phyloP scores from a whole-genome alignment of 129 eudicot genomes.

The Escallonia herrerae region DNA sequence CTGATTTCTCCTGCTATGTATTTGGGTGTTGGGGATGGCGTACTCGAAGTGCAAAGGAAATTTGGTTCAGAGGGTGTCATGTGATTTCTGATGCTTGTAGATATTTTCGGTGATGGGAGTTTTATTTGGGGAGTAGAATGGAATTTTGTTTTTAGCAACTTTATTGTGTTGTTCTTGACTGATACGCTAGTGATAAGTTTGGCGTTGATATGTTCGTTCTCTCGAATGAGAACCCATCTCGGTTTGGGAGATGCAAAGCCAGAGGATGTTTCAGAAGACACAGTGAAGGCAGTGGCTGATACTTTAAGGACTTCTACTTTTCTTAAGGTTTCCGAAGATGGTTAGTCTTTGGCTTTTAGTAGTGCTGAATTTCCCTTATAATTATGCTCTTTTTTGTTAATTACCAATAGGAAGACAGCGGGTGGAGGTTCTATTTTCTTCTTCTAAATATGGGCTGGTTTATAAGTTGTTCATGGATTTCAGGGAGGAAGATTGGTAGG shows the following conservation, averaged over 20 bases:
- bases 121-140: too few species aligned
- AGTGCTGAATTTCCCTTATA: too few species aligned
- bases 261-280: conserved; percentile 73
- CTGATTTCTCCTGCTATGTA: too few species aligned
- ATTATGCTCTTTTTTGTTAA: background rate
- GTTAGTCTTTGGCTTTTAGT: conserved; percentile 24
- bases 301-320: conserved; percentile 58
- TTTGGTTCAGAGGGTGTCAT: too few species aligned
- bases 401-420: background rate
- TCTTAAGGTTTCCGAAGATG: conserved; percentile 77
- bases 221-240: conserved; percentile 76
- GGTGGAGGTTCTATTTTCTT: background rate
- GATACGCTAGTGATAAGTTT: conserved; percentile 62
- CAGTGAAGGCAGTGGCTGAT: conserved; percentile 71
- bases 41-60: too few species aligned
- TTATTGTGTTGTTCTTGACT: conserved; percentile 42
- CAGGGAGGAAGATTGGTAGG: conserved; percentile 87
- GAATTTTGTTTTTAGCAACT: too few species aligned
- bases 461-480: conserved; percentile 1
- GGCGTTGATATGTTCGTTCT: conserved; percentile 86
- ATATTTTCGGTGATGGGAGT: background rate
- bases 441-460: background rate
- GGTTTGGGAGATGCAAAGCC: conserved; percentile 65
- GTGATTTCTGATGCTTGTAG: background rate
- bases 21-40: too few species aligned